These are phyloP conservation scores for Cercospora canescens DNA, from an alignment of 2,329 filamentous ascomycete genomes.

Conservation along the genomic window DNA sequence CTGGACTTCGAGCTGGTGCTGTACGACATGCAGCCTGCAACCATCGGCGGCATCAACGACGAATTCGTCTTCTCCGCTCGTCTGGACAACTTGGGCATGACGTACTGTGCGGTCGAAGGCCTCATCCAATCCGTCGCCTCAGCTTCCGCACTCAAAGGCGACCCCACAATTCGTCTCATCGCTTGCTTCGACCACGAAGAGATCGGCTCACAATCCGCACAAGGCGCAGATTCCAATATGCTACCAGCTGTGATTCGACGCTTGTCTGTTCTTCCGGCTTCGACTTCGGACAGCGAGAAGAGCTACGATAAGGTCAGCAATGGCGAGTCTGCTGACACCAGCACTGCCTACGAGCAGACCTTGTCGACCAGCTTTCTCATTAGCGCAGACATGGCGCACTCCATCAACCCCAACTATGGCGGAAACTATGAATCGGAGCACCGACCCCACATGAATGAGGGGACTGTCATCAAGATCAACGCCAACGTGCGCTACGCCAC, in stretches of 20 bases:
- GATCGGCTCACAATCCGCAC: slow-evolving; percentile 87
- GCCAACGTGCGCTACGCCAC: slow-evolving; percentile 97
- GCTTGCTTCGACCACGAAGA: slow-evolving; percentile 98
- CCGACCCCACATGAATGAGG: slow-evolving; percentile 92
- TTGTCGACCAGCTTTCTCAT: slow-evolving; percentile 88
- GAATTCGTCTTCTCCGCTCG: slow-evolving; percentile 97
- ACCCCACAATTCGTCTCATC: slow-evolving; percentile 83
- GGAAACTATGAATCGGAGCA: slow-evolving; percentile 90
- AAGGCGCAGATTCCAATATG: slow-evolving; percentile 90
- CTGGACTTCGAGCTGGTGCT: slow-evolving; percentile 96
- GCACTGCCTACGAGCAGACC: slow-evolving; percentile 91
- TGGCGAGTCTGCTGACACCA: slow-evolving; percentile 55
- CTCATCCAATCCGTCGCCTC: slow-evolving; percentile 76
- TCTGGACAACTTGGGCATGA: slow-evolving; percentile 94
- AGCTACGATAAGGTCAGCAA: slow-evolving; percentile 64
- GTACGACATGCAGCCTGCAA: slow-evolving; percentile 91
- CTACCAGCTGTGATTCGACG: slow-evolving; percentile 84
- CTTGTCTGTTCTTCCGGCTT: slow-evolving; percentile 74
- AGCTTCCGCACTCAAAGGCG: slow-evolving; percentile 66
- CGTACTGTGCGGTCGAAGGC: slow-evolving; percentile 85
- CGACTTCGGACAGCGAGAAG: slow-evolving; percentile 57
- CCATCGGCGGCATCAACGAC: slow-evolving; percentile 83
- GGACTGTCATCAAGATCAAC: slow-evolving; percentile 96
- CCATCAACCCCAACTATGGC: slow-evolving; percentile 91
- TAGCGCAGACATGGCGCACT: slow-evolving; percentile 97